Conservation (phyloP, 164 flowering plant genomes). For the Amborella trichopoda region DNA sequence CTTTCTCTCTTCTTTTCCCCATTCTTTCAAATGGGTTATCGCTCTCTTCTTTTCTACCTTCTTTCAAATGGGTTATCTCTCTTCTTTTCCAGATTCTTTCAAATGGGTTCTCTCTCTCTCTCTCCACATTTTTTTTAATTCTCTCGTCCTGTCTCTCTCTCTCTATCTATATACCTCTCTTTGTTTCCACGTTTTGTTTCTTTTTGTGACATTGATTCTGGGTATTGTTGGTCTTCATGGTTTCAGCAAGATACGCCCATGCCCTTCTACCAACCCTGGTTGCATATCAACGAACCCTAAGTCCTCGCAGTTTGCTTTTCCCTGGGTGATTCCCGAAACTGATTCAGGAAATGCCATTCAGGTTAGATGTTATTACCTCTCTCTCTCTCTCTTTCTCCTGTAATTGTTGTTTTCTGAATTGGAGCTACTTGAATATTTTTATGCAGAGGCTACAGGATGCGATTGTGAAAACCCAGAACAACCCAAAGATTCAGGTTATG, state of each 20-base stretch:
- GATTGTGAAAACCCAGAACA: constrained; percentile 69
- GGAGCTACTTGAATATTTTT: neutral
- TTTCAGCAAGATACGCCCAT: constrained; percentile 79
- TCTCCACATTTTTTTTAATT: neutral
- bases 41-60: constrained; percentile 1
- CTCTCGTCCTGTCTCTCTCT: neutral
- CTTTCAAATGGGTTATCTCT: too few species aligned
- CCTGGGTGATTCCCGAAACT: constrained; percentile 54
- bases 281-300: constrained; percentile 77
- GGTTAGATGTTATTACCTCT: constrained; percentile 16
- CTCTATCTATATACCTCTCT: neutral
- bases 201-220: neutral
- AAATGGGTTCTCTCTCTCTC: neutral
- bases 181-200: neutral
- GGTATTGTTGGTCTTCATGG: neutral
- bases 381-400: neutral
- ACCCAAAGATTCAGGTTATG: constrained; percentile 44
- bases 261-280: constrained; percentile 82
- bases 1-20: constrained; percentile 3
- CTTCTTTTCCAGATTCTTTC: too few species aligned
- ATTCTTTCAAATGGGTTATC: too few species aligned
- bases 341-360: constrained; percentile 38
- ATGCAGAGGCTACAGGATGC: constrained; percentile 70
- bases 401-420: neutral
- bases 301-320: constrained; percentile 69